Evolutionary conservation across 2,329 filamentous ascomycete species (phyloP).

Genomic region (Clarireedia sp.): DNA sequence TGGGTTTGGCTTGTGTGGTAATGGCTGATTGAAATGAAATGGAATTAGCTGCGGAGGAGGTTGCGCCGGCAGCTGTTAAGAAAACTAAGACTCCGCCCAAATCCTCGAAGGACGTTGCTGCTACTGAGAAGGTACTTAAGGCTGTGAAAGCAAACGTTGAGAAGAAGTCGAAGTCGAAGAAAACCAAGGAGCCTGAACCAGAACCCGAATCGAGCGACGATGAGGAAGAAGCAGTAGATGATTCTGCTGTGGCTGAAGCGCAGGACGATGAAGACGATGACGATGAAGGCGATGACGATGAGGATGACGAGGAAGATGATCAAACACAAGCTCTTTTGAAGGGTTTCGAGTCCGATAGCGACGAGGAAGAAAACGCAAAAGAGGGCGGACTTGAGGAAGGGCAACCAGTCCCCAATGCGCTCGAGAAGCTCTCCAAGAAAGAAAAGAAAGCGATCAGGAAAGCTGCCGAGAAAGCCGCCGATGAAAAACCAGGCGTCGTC

Average conservation of each 20-base stretch:
- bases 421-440: conserved; percentile 34
- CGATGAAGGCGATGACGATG: conserved; percentile 26
- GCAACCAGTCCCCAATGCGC: conserved; percentile 31
- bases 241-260: conserved; percentile 13
- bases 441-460: conserved; percentile 43
- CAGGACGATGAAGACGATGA: conserved; percentile 17
- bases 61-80: conserved; percentile 25
- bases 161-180: conserved; percentile 16
- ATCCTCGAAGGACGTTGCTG: conserved; percentile 22
- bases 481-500: conserved; percentile 64
- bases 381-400: conserved; percentile 32
- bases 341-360: conserved; percentile 39
- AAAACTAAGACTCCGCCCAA: conserved; percentile 26
- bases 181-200: conserved; percentile 12
- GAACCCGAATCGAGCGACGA: conserved; percentile 1
- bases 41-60: conserved; percentile 26
- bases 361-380: conserved; percentile 34
- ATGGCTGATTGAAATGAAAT: neutral
- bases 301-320: conserved; percentile 36
- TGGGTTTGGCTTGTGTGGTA: neutral
- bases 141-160: conserved; percentile 14
- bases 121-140: conserved; percentile 14
- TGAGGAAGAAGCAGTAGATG: neutral
- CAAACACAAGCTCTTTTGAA: conserved; percentile 45
- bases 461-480: conserved; percentile 33